These are phyloP conservation scores for Cystobasidium ongulense DNA, from an alignment of 768 basidiomycete genomes.

Conservation along the genomic window DNA sequence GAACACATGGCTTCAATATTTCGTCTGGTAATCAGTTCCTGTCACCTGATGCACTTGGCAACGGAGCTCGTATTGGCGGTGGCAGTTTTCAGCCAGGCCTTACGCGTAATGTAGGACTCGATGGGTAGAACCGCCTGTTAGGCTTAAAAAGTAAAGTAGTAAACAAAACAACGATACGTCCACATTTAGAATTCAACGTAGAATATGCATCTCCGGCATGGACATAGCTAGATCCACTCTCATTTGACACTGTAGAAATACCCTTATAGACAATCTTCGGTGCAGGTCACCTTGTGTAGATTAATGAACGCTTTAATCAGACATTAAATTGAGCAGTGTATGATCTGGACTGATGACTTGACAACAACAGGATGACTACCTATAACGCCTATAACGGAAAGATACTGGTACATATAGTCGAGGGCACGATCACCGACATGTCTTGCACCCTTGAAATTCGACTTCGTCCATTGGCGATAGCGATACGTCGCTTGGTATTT, in stretches of 20 bases:
- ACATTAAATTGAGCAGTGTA: not conserved
- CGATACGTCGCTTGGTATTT: not conserved
- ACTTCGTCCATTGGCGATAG: conserved; percentile 24
- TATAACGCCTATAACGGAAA: not conserved
- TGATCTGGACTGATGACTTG: not conserved
- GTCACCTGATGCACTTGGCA: conserved; percentile 20
- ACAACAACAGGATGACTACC: not conserved
- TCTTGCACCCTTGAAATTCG: conserved; percentile 32
- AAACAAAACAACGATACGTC: not conserved
- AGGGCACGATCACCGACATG: conserved; percentile 3
- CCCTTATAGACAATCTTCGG: not conserved
- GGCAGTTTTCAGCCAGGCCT: not conserved
- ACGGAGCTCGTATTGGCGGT: conserved; percentile 8
- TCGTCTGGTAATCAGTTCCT: not conserved
- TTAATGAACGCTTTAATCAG: not conserved
- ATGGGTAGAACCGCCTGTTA: not conserved
- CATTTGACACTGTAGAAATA: not conserved
- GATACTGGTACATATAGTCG: not conserved
- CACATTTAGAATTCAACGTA: not conserved
- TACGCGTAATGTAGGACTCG: not conserved
- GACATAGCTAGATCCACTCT: not conserved
- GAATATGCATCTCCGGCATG: not conserved
- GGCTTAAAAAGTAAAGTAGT: too few relatives aligned
- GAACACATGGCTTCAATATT: not conserved
- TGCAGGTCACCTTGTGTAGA: not conserved